These are phyloP conservation scores for Filobasidium floriforme DNA, from an alignment of 768 basidiomycete genomes.

Conservation along the genomic window DNA sequence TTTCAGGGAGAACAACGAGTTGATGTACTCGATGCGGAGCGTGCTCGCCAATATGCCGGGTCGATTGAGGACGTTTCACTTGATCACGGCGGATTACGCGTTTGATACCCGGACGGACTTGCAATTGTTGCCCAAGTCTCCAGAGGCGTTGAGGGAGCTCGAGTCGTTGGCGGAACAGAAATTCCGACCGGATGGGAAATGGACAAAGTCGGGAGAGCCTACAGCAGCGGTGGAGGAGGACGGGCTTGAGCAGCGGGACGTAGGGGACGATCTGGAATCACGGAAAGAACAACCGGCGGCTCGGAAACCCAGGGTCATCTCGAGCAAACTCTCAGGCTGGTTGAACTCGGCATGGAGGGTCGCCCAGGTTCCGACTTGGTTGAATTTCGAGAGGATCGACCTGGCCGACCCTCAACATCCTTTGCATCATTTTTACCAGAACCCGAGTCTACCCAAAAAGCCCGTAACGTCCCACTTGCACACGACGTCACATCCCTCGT, in stretches of 20 bases:
- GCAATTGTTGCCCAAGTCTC: constrained; percentile 22
- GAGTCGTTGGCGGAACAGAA: constrained; percentile 20
- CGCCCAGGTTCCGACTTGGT: constrained; percentile 38
- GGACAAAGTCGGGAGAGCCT: neutral
- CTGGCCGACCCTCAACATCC: constrained; percentile 33
- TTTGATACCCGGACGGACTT: constrained; percentile 29
- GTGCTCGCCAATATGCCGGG: constrained; percentile 37
- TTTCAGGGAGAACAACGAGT: constrained; percentile 42
- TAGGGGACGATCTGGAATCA: constrained; percentile 3
- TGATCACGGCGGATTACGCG: constrained; percentile 34
- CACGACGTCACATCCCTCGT: constrained; percentile 27
- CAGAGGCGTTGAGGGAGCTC: constrained; percentile 22
- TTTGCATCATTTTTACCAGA: constrained; percentile 27
- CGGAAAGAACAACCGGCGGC: neutral
- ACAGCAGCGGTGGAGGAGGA: neutral
- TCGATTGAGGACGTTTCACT: constrained; percentile 31
- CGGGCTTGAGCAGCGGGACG: neutral
- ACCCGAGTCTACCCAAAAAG: constrained; percentile 7
- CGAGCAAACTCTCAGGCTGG: constrained; percentile 21
- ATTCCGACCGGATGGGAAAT: constrained; percentile 4
- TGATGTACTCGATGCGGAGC: constrained; percentile 39
- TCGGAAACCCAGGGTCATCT: constrained; percentile 16
- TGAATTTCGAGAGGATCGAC: constrained; percentile 34
- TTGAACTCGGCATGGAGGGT: constrained; percentile 33
- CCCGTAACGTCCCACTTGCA: constrained; percentile 15